A percentile compares a stretch with the other conserved stretches of the same genome.
Evolutionary conservation across 2,329 filamentous ascomycete species (phyloP).

Genomic region (Harringtonia lauricola): DNA sequence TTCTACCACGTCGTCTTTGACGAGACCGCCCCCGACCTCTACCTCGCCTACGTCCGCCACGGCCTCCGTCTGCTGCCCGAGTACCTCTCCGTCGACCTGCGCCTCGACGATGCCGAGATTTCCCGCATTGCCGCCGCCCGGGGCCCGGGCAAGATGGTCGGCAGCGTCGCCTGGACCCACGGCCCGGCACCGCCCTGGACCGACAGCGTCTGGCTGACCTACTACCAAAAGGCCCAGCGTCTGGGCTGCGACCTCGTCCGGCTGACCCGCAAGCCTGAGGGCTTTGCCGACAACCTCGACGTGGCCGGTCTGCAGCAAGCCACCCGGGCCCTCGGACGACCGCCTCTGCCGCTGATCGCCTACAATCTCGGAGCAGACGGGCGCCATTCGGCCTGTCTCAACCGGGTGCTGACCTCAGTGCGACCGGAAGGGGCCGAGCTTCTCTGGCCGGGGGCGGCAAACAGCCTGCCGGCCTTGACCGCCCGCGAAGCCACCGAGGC

Average conservation of each 20-base stretch:
- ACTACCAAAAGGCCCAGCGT: constrained; percentile 40
- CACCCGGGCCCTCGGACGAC: constrained; percentile 27
- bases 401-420: constrained; percentile 41
- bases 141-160: constrained; percentile 50
- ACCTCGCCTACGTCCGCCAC: constrained; percentile 48
- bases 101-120: constrained; percentile 37
- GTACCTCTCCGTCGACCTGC: constrained; percentile 53
- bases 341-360: constrained; percentile 36
- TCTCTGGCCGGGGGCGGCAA: too few species aligned
- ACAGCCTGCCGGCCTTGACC: constrained; percentile 42
- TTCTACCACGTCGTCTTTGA: constrained; percentile 42
- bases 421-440: too few species aligned
- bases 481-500: constrained; percentile 45
- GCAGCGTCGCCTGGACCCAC: constrained; percentile 35
- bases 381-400: constrained; percentile 25
- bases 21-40: constrained; percentile 25
- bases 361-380: constrained; percentile 33
- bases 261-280: constrained; percentile 43
- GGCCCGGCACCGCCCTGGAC: constrained; percentile 41
- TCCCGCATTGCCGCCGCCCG: constrained; percentile 35
- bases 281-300: constrained; percentile 39
- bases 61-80: constrained; percentile 55
- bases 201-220: constrained; percentile 36
- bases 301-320: constrained; percentile 37
- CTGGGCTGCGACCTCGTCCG: constrained; percentile 52